phyloP scores from a whole-genome alignment of 768 basidiomycete genomes.

The Boletus speciosus region DNA sequence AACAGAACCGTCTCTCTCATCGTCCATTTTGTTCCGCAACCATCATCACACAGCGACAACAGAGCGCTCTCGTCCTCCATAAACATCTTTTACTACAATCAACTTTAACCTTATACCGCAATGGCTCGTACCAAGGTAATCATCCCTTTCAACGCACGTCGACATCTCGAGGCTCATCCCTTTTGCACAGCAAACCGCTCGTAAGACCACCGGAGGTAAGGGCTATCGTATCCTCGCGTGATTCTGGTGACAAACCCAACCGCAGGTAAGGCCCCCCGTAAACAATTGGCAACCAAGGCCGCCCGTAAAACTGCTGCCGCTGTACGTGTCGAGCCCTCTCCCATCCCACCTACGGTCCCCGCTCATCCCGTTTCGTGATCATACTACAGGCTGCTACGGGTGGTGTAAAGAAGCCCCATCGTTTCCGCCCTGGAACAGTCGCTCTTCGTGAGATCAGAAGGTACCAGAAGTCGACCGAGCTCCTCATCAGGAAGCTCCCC shows the following conservation, averaged over 20 bases:
- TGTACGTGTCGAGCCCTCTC: slow-evolving; percentile 39
- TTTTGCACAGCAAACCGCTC: slow-evolving; percentile 83
- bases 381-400: slow-evolving; percentile 66
- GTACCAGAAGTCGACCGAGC: slow-evolving; percentile 98
- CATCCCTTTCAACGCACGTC: background rate
- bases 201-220: slow-evolving; percentile 97
- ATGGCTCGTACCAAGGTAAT: slow-evolving; percentile 91
- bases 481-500: slow-evolving; percentile 98
- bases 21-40: slow-evolving; percentile 24
- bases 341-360: background rate
- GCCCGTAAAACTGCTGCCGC: slow-evolving; percentile 81
- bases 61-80: slow-evolving; percentile 1
- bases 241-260: slow-evolving; percentile 22
- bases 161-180: slow-evolving; percentile 3
- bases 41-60: slow-evolving; percentile 25
- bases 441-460: slow-evolving; percentile 98
- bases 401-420: slow-evolving; percentile 99
- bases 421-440: slow-evolving; percentile 97
- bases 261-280: slow-evolving; percentile 84
- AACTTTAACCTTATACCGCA: slow-evolving; percentile 7
- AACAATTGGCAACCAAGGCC: slow-evolving; percentile 94
- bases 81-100: slow-evolving; percentile 6
- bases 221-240: slow-evolving; percentile 19
- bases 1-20: slow-evolving; percentile 16
- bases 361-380: slow-evolving; percentile 11